phyloP scores from a whole-genome alignment of 164 flowering plant genomes.

The Berberis thunbergii region DNA sequence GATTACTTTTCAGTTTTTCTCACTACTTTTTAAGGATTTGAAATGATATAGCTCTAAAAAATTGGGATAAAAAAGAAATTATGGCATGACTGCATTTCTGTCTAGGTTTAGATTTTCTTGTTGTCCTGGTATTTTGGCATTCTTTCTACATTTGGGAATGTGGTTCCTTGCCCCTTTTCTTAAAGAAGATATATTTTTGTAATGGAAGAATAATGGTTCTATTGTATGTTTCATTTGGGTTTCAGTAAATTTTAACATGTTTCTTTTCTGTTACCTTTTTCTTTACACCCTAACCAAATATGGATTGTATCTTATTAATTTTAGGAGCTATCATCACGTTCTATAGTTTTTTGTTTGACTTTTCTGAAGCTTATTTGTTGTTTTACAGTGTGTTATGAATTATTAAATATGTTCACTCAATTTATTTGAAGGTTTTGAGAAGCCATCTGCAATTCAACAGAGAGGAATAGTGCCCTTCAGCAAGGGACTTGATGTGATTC shows the following conservation, averaged over 20 bases:
- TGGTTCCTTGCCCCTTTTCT: neutral
- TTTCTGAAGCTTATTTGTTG: neutral
- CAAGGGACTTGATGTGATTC: neutral
- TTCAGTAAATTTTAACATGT: neutral
- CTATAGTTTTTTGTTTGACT: too few species aligned
- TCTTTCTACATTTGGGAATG: neutral
- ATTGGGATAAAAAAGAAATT: too few species aligned
- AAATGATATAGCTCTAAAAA: too few species aligned
- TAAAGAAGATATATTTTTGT: too few species aligned
- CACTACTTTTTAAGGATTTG: neutral
- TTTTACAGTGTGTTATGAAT: neutral
- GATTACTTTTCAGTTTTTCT: neutral
- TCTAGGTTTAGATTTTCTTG: neutral
- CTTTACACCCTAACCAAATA: too few species aligned
- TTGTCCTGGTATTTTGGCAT: too few species aligned
- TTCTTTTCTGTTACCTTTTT: neutral
- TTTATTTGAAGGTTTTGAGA: constrained; percentile 3
- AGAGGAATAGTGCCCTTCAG: constrained; percentile 2
- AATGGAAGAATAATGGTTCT: too few species aligned
- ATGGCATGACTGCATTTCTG: neutral
- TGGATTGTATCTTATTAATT: neutral
- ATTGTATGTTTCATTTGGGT: neutral
- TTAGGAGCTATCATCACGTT: too few species aligned
- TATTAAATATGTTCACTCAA: neutral
- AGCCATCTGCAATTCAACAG: constrained; percentile 11